Evolutionary conservation across 2,329 filamentous ascomycete genomes (phyloP).

Genomic region (Sclerotinia nivalis): DNA sequence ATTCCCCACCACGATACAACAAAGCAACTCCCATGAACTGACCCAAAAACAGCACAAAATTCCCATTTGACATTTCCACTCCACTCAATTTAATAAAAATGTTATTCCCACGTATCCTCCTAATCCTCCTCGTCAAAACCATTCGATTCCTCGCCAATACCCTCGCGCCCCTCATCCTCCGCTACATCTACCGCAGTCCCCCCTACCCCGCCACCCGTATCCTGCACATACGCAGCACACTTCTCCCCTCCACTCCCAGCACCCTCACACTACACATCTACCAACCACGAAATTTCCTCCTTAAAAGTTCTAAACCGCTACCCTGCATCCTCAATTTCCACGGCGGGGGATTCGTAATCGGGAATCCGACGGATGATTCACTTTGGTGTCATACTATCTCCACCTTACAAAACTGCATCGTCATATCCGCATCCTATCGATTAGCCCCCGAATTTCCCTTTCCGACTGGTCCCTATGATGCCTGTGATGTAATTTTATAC

Average conservation of each 20-base stretch:
- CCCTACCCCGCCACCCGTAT: slow-evolving; percentile 1
- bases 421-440: slow-evolving; percentile 47
- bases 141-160: slow-evolving; percentile 18
- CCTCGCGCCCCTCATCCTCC: slow-evolving; percentile 13
- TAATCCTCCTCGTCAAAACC: slow-evolving; percentile 11
- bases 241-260: not conserved
- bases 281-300: not conserved
- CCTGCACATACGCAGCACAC: not conserved
- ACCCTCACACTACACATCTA: slow-evolving; percentile 15
- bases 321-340: slow-evolving; percentile 43
- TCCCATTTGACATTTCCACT: not conserved
- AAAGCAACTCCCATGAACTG: not conserved
- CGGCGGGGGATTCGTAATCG: slow-evolving; percentile 43
- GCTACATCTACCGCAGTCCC: not conserved
- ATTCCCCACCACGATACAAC: not conserved
- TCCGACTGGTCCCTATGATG: slow-evolving; percentile 47
- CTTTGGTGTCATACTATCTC: slow-evolving; percentile 44
- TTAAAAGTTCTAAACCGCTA: not conserved
- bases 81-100: not conserved
- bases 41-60: not conserved
- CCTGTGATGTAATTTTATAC: slow-evolving; percentile 50
- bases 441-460: slow-evolving; percentile 51
- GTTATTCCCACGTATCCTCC: slow-evolving; percentile 14
- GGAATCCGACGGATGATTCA: slow-evolving; percentile 41
- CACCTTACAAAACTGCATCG: slow-evolving; percentile 43